Evolutionary conservation across 768 basidiomycete genomes (phyloP).

Genomic region (Auricularia auricula-judae): DNA sequence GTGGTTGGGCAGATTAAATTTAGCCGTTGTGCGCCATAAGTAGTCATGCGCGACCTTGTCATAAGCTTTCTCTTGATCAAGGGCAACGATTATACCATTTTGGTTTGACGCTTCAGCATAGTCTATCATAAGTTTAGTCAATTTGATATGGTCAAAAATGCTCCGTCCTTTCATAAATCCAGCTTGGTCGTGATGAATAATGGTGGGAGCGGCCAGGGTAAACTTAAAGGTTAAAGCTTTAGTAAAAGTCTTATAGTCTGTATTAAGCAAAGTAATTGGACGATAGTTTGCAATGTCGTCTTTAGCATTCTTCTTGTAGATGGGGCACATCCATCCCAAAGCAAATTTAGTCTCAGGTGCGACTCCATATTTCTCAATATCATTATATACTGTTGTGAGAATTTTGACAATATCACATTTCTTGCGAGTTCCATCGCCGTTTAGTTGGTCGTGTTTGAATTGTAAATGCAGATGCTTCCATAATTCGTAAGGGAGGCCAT

Average conservation of each 20-base stretch:
- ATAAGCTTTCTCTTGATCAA: conserved; percentile 14
- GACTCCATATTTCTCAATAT: conserved; percentile 24
- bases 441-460: background rate
- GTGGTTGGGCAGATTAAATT: conserved; percentile 2
- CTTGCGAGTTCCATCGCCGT: background rate
- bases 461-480: background rate
- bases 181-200: conserved; percentile 27
- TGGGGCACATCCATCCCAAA: conserved; percentile 23
- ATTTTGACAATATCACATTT: background rate
- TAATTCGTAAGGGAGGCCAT: background rate
- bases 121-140: conserved; percentile 12
- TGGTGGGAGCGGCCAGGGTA: background rate
- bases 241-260: conserved; percentile 23
- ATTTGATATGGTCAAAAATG: conserved; percentile 23
- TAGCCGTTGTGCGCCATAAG: conserved; percentile 8
- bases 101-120: conserved; percentile 9
- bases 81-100: conserved; percentile 10
- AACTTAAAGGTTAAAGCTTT: conserved; percentile 15
- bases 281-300: conserved; percentile 11
- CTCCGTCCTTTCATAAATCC: conserved; percentile 25
- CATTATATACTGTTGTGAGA: conserved; percentile 31
- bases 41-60: conserved; percentile 12
- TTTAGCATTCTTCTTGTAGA: conserved; percentile 29
- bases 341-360: conserved; percentile 10
- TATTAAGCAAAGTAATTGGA: conserved; percentile 17